Conservation (phyloP, 176 grass and related monocot genomes). For the Poa pratensis region DNA sequence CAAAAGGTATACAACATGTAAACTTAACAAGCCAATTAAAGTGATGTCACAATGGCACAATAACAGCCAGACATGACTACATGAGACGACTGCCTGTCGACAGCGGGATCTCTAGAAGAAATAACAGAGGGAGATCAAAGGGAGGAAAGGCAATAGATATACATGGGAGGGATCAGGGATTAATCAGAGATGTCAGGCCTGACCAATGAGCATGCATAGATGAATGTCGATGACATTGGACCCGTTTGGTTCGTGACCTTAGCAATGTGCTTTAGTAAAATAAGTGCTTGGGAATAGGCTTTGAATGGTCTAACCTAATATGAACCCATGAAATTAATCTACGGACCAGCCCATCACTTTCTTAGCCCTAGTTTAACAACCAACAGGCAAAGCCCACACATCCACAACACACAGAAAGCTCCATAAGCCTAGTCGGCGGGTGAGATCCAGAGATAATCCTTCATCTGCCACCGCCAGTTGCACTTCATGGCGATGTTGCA, state of each 20-base stretch:
- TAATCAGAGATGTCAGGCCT: background rate
- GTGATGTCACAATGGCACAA: background rate
- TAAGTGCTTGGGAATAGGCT: background rate
- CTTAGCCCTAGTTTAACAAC: background rate
- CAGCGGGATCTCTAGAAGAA: background rate
- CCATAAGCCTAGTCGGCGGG: background rate
- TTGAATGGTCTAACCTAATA: background rate
- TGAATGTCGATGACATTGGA: background rate
- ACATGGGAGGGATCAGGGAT: background rate
- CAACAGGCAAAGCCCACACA: background rate
- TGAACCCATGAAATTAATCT: background rate
- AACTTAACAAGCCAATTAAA: background rate
- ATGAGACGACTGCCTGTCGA: background rate
- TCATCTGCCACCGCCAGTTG: background rate
- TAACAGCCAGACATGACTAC: background rate
- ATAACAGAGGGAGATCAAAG: background rate
- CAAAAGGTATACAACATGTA: background rate
- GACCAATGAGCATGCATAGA: background rate
- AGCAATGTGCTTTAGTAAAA: background rate
- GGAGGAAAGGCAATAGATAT: background rate
- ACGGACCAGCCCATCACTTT: background rate
- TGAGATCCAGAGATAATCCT: conserved; percentile 1
- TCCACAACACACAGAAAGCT: background rate
- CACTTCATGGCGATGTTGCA: background rate
- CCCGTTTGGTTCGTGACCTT: background rate